Evolutionary conservation across 306 rosid species (phyloP).

Genomic region (Arachis hypogaea): DNA sequence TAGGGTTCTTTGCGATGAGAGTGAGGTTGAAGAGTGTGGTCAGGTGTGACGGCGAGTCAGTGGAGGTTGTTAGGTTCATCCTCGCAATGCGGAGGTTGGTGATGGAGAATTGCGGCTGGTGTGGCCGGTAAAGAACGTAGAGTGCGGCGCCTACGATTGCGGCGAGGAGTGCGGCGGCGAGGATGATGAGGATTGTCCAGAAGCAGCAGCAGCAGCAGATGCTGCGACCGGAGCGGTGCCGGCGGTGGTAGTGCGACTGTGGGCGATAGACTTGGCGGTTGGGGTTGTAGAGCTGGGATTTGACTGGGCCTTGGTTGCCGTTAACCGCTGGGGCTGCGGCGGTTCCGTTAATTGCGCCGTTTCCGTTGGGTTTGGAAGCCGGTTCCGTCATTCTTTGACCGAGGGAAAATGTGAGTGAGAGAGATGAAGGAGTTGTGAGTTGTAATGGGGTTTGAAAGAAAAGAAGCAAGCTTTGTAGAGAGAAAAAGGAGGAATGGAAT

Average conservation of each 20-base stretch:
- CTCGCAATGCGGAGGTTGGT: conserved; percentile 77
- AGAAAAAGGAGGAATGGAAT: conserved; percentile 7
- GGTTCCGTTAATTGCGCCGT: conserved; percentile 40
- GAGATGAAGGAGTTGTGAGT: neutral
- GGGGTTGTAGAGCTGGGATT: conserved; percentile 55
- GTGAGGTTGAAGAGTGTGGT: conserved; percentile 76
- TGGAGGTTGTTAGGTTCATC: conserved; percentile 70
- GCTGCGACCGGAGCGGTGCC: conserved; percentile 63
- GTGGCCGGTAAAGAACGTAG: conserved; percentile 88
- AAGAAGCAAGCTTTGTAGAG: conserved; percentile 42
- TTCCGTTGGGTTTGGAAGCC: conserved; percentile 57
- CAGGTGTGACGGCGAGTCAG: conserved; percentile 79
- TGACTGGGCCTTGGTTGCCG: conserved; percentile 46
- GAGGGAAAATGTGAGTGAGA: neutral
- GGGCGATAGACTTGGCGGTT: conserved; percentile 78
- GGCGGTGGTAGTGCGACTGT: conserved; percentile 63
- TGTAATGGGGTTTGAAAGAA: conserved; percentile 25
- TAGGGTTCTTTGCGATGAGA: conserved; percentile 71
- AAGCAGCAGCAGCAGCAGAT: conserved; percentile 94
- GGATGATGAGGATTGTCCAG: conserved; percentile 73
- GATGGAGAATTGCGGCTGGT: conserved; percentile 83
- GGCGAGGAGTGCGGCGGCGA: conserved; percentile 60
- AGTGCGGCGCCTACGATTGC: conserved; percentile 78
- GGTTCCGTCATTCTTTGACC: conserved; percentile 60
- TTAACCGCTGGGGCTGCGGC: conserved; percentile 39